Evolutionary conservation across 106 monocot species (phyloP).

Genomic region (Acorus calamus): DNA sequence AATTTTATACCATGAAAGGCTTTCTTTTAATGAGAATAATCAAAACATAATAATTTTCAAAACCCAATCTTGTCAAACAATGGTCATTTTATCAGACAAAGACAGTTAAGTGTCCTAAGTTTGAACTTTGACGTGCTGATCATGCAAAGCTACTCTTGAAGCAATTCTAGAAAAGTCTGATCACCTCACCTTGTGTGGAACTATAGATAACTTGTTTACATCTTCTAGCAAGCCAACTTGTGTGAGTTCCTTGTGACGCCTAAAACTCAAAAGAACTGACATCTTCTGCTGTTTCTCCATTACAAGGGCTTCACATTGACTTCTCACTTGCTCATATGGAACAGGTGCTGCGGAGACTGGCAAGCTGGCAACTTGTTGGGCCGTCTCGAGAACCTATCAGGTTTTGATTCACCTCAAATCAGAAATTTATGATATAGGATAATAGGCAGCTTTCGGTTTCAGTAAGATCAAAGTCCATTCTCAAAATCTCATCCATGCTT

Average conservation of each 20-base stretch:
- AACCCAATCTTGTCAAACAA: no score
- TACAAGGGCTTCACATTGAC: constrained; percentile 85
- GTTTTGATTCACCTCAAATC: background rate
- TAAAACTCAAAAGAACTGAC: constrained; percentile 84
- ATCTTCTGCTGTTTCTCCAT: constrained; percentile 88
- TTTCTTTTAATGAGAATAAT: no score
- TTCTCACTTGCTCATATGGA: constrained; percentile 92
- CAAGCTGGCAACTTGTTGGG: constrained; percentile 43
- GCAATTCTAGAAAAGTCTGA: background rate
- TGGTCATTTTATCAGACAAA: no score
- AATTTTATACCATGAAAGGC: no score
- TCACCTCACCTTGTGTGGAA: constrained; percentile 22
- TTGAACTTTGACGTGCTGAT: no score
- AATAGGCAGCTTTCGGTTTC: no score
- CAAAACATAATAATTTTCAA: no score
- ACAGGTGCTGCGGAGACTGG: constrained; percentile 39
- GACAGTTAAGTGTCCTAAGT: no score
- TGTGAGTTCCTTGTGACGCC: constrained; percentile 25
- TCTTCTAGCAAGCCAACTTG: constrained; percentile 2
- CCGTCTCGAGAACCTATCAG: constrained; percentile 73
- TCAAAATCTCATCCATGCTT: no score
- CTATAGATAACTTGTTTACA: constrained; percentile 1
- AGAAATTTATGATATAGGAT: no score
- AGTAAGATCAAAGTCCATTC: no score
- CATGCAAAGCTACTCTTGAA: no score